These are phyloP conservation scores for Quercus agrifolia DNA, from an alignment of 306 rosid species.

Conservation along the genomic window DNA sequence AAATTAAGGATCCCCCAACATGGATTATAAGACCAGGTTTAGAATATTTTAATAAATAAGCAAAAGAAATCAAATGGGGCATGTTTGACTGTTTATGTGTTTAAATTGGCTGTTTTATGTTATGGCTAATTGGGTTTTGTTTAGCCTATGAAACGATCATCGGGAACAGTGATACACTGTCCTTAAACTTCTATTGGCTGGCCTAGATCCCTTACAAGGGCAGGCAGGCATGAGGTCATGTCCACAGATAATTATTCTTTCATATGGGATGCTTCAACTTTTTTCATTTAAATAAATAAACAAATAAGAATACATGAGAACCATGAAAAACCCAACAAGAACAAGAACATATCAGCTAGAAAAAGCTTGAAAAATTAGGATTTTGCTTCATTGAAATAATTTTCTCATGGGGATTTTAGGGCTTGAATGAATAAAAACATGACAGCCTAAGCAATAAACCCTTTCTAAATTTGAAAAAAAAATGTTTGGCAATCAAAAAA, in stretches of 20 bases:
- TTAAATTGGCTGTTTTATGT: background rate
- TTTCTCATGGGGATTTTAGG: slow-evolving; percentile 30
- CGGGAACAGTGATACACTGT: background rate
- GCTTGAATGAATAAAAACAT: slow-evolving; percentile 3
- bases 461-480: background rate
- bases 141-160: slow-evolving; percentile 5
- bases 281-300: background rate
- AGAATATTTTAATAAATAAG: slow-evolving; percentile 12
- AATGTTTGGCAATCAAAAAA: background rate
- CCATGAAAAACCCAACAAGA: background rate
- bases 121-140: slow-evolving; percentile 12
- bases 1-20: slow-evolving; percentile 11
- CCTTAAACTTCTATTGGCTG: slow-evolving; percentile 12
- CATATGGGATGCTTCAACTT: slow-evolving; percentile 4
- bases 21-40: slow-evolving; percentile 17
- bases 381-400: background rate
- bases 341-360: background rate
- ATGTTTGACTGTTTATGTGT: background rate
- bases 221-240: slow-evolving; percentile 5
- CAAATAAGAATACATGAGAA: background rate
- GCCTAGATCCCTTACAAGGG: slow-evolving; percentile 15
- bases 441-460: background rate
- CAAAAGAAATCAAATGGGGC: slow-evolving; percentile 24
- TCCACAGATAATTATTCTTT: slow-evolving; percentile 3
- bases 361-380: background rate